Conservation (phyloP, 108 stramenopile species). For the Cyclotella cryptica region DNA sequence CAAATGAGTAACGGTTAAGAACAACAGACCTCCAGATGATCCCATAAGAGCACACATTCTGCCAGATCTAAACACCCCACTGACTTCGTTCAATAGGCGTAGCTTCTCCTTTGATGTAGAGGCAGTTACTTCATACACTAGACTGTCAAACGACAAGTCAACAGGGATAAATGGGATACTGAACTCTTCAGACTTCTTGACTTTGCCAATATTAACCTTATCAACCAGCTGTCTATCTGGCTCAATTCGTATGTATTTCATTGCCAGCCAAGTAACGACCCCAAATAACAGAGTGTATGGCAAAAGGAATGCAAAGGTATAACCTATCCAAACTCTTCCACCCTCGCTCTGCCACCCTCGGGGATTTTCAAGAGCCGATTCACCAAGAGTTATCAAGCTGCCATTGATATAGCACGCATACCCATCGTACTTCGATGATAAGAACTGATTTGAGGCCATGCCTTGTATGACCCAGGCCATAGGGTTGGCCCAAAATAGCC, state of each 20-base stretch:
- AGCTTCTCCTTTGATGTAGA: conserved; percentile 66
- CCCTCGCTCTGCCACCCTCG: conserved; percentile 32
- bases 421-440: conserved; percentile 38
- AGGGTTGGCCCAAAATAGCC: conserved; percentile 71
- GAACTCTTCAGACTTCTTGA: conserved; percentile 34
- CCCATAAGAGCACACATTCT: conserved; percentile 81
- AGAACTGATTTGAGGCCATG: conserved; percentile 65
- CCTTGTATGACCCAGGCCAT: conserved; percentile 76
- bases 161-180: conserved; percentile 73
- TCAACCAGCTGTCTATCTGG: conserved; percentile 38
- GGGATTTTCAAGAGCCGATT: conserved; percentile 32
- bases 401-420: conserved; percentile 23
- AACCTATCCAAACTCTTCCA: conserved; percentile 43
- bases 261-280: conserved; percentile 29
- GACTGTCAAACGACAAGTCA: conserved; percentile 70
- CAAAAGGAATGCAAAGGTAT: conserved; percentile 44
- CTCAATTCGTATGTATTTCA: conserved; percentile 49
- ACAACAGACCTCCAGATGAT: conserved; percentile 53
- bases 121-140: conserved; percentile 73
- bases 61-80: conserved; percentile 68
- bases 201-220: conserved; percentile 31
- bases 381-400: conserved; percentile 21
- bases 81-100: conserved; percentile 64
- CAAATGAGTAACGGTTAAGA: conserved; percentile 1
- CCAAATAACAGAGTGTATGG: conserved; percentile 48